Conservation (phyloP, 2,329 filamentous ascomycete genomes). For the Cytospora mali region DNA sequence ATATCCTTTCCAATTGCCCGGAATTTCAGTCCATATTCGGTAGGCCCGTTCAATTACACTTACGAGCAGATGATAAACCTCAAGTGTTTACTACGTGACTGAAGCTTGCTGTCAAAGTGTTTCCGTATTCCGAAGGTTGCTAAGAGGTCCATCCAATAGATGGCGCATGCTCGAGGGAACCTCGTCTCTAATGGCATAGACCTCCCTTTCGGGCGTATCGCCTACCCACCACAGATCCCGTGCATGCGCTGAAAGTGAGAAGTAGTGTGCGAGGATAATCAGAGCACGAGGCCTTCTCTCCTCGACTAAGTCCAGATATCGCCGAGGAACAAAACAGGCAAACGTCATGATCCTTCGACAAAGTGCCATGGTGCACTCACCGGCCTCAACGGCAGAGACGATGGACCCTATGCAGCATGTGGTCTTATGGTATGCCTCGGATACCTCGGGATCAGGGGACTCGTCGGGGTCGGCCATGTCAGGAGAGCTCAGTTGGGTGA, state of each 20-base stretch:
- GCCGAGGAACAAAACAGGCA: slow-evolving; percentile 30
- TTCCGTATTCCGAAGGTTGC: too few relatives aligned
- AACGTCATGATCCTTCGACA: slow-evolving; percentile 31
- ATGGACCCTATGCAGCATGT: slow-evolving; percentile 30
- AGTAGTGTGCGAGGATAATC: slow-evolving; percentile 33
- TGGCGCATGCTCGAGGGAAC: background rate
- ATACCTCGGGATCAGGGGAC: background rate
- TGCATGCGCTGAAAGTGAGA: slow-evolving; percentile 23
- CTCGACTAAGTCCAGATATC: slow-evolving; percentile 29
- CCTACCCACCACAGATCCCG: slow-evolving; percentile 18
- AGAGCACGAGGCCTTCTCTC: slow-evolving; percentile 30
- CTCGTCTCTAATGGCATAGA: slow-evolving; percentile 9
- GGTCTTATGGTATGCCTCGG: slow-evolving; percentile 28
- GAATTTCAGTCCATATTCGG: too few relatives aligned
- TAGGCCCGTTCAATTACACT: too few relatives aligned
- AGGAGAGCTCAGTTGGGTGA: background rate
- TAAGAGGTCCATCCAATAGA: background rate
- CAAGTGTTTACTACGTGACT: too few relatives aligned
- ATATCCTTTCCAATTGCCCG: too few relatives aligned
- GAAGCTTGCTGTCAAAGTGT: too few relatives aligned
- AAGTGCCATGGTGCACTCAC: slow-evolving; percentile 27
- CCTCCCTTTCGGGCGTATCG: slow-evolving; percentile 1
- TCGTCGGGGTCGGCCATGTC: background rate
- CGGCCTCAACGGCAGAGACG: slow-evolving; percentile 21
- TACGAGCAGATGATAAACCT: too few relatives aligned